phyloP scores from a whole-genome alignment of 306 rosid species.

The Corylus heterophylla region DNA sequence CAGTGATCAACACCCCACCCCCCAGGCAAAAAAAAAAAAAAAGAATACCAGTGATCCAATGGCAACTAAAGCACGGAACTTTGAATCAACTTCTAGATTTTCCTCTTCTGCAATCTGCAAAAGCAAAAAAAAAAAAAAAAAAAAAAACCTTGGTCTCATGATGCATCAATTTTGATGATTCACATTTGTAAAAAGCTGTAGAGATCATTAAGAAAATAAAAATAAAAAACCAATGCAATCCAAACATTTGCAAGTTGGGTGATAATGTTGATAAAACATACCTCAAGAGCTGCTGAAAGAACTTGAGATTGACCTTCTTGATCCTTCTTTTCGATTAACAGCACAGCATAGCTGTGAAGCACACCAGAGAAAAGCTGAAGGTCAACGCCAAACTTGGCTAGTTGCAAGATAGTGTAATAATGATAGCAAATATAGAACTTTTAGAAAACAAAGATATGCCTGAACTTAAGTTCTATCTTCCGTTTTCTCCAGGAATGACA shows the following conservation, averaged over 20 bases:
- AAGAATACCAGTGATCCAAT: conserved; percentile 83
- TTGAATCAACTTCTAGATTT: conserved; percentile 69
- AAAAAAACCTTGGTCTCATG: not conserved
- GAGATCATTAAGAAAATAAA: not conserved
- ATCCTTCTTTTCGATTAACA: conserved; percentile 76
- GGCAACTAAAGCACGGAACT: conserved; percentile 88
- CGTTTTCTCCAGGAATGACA: not conserved
- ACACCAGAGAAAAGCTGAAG: conserved; percentile 26
- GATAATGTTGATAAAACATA: conserved; percentile 33
- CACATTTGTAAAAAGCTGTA: not conserved
- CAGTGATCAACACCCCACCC: not conserved
- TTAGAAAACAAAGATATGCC: not conserved
- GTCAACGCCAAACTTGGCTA: conserved; percentile 24
- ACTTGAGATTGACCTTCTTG: conserved; percentile 93
- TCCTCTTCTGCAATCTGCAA: conserved; percentile 71
- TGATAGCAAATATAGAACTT: not conserved
- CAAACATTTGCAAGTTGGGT: conserved; percentile 3
- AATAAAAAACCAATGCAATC: not conserved
- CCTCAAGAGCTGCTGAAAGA: conserved; percentile 92
- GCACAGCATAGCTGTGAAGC: conserved; percentile 71
- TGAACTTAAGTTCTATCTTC: not conserved
- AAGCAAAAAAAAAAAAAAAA: conserved; percentile 7
- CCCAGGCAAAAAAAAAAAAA: conserved; percentile 1
- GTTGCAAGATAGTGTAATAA: not conserved
- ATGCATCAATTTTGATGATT: not conserved